These are phyloP conservation scores for Cicer yamashitae DNA, from an alignment of 306 rosid species.

Conservation along the genomic window DNA sequence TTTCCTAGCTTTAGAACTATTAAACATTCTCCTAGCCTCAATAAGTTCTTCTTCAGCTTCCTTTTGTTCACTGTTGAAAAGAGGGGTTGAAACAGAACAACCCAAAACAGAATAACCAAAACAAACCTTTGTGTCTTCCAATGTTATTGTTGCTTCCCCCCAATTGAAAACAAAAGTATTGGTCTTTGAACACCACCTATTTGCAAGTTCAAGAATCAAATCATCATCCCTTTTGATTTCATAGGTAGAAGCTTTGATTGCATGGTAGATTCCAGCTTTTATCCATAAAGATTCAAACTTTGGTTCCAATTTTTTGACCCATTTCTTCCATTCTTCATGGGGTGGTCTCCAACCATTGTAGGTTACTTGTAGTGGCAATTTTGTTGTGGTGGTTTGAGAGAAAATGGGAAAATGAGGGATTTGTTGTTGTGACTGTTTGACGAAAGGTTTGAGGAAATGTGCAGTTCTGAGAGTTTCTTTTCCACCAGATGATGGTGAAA, in stretches of 20 bases:
- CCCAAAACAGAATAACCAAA: conserved; percentile 59
- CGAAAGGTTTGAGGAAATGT: conserved; percentile 47
- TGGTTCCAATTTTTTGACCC: conserved; percentile 41
- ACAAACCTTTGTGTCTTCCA: conserved; percentile 57
- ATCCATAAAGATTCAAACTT: conserved; percentile 45
- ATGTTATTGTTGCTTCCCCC: conserved; percentile 64
- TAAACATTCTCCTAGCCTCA: conserved; percentile 12
- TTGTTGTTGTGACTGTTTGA: neutral
- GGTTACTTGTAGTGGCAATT: neutral
- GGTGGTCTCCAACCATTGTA: conserved; percentile 48
- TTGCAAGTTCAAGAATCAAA: conserved; percentile 47
- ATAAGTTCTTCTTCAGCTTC: conserved; percentile 19
- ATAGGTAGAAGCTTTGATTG: conserved; percentile 56
- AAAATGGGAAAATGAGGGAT: neutral
- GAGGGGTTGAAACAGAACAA: conserved; percentile 18
- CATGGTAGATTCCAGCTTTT: conserved; percentile 54
- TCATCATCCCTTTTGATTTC: conserved; percentile 32
- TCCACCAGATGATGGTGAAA: conserved; percentile 37
- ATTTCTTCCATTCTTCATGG: conserved; percentile 40
- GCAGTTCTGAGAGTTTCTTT: conserved; percentile 38
- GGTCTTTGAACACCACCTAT: conserved; percentile 51
- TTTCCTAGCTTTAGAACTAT: conserved; percentile 31
- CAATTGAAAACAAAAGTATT: conserved; percentile 61
- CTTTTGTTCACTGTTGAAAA: conserved; percentile 29
- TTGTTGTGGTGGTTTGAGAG: neutral